These are phyloP conservation scores for Talaromyces sp. DNA, from an alignment of 2,329 filamentous ascomycete species.

Conservation along the genomic window DNA sequence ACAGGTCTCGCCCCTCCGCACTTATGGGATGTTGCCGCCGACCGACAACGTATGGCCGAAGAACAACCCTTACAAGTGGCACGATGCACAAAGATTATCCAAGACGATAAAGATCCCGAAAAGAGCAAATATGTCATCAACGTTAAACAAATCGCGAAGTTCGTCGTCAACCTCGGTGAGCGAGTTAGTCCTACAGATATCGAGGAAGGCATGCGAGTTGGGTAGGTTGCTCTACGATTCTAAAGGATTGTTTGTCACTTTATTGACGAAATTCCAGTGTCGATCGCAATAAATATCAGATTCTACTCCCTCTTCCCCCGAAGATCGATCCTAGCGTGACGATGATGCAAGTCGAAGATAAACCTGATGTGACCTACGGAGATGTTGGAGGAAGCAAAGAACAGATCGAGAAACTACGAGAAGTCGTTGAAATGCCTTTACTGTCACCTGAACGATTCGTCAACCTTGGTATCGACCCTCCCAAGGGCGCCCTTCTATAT, in stretches of 20 bases:
- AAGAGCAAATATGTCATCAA: conserved; percentile 99
- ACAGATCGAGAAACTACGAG: conserved; percentile 97
- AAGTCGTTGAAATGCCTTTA: conserved; percentile 97
- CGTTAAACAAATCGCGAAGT: conserved; percentile 99
- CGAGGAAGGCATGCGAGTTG: conserved; percentile 97
- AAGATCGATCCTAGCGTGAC: conserved; percentile 99
- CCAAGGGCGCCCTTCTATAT: conserved; percentile 94
- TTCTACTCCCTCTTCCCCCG: conserved; percentile 88
- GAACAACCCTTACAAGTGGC: conserved; percentile 97
- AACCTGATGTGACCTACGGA: conserved; percentile 97
- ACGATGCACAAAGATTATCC: conserved; percentile 97
- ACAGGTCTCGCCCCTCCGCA: conserved; percentile 96
- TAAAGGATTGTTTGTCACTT: not conserved
- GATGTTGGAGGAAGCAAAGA: conserved; percentile 99
- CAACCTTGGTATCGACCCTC: conserved; percentile 96
- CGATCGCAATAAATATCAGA: conserved; percentile 98
- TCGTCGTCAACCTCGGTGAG: conserved; percentile 95
- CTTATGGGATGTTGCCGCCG: conserved; percentile 96
- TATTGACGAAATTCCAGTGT: conserved; percentile 52
- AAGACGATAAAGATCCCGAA: conserved; percentile 89
- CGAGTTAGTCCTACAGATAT: conserved; percentile 98
- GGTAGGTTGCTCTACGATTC: conserved; percentile 47
- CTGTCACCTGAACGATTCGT: conserved; percentile 96
- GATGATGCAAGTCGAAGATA: conserved; percentile 99
- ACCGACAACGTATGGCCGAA: conserved; percentile 96